Percentiles rank a stretch among this genome's conserved stretches.
phyloP scores from a whole-genome alignment of 805 yeast genomes.

The Suhomyces canberraensis region DNA sequence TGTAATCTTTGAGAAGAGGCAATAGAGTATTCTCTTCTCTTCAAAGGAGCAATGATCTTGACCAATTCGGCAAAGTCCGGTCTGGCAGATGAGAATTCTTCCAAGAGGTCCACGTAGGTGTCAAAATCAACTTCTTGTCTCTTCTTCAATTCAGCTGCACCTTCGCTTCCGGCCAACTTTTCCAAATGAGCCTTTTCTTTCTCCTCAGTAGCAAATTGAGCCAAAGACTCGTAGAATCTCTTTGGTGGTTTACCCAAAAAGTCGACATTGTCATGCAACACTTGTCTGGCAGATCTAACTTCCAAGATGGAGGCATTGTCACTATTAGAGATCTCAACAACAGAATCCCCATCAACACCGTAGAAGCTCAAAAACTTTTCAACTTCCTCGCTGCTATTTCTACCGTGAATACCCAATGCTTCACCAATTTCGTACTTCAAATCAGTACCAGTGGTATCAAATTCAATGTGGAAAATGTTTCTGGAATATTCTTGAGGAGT shows the following conservation, averaged over 20 bases:
- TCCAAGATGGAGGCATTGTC: constrained; percentile 59
- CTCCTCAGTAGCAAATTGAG: constrained; percentile 67
- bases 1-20: constrained; percentile 94
- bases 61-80: constrained; percentile 71
- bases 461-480: constrained; percentile 94
- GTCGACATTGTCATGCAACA: constrained; percentile 76
- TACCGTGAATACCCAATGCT: constrained; percentile 93
- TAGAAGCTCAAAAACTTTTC: constrained; percentile 66
- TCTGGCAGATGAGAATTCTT: constrained; percentile 75
- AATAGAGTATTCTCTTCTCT: constrained; percentile 96
- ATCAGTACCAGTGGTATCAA: constrained; percentile 88
- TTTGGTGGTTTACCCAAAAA: constrained; percentile 94
- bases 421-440: constrained; percentile 92
- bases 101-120: constrained; percentile 77
- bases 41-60: constrained; percentile 75
- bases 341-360: constrained; percentile 64
- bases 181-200: constrained; percentile 60
- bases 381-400: constrained; percentile 67
- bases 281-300: constrained; percentile 78
- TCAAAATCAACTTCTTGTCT: constrained; percentile 81
- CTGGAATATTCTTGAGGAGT: constrained; percentile 89
- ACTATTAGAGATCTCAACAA: constrained; percentile 69
- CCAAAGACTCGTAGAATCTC: constrained; percentile 83
- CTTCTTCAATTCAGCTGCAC: constrained; percentile 79
- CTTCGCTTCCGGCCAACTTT: constrained; percentile 68